Evolutionary conservation across 2,329 filamentous ascomycete genomes (phyloP).

Genomic region (Ramichloridium luteum): DNA sequence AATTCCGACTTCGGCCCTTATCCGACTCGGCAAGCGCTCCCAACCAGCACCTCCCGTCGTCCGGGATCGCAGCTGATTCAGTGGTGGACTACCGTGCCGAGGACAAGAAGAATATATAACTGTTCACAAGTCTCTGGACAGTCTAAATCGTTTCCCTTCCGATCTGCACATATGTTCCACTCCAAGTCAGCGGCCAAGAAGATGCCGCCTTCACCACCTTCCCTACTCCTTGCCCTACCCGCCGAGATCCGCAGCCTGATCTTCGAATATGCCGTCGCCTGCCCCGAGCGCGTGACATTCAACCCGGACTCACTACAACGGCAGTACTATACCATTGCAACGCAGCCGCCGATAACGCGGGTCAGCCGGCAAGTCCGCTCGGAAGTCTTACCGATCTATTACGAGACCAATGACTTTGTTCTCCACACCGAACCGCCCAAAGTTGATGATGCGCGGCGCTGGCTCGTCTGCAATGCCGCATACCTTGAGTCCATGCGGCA

Average conservation of each 20-base stretch:
- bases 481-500: conserved; percentile 12
- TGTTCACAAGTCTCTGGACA: too few species aligned
- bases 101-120: too few species aligned
- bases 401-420: conserved; percentile 20
- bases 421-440: conserved; percentile 21
- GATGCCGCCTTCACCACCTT: background rate
- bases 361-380: conserved; percentile 18
- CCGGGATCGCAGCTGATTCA: too few species aligned
- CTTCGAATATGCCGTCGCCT: conserved; percentile 16
- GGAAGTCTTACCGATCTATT: conserved; percentile 21
- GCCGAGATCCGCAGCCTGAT: conserved; percentile 18
- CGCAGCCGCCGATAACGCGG: conserved; percentile 18
- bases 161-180: too few species aligned
- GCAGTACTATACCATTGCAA: conserved; percentile 16
- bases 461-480: conserved; percentile 14
- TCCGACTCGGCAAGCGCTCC: too few species aligned
- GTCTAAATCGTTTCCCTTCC: too few species aligned
- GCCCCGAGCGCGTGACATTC: conserved; percentile 19
- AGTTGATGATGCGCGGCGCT: conserved; percentile 15
- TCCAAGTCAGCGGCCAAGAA: too few species aligned
- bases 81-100: too few species aligned
- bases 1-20: too few species aligned
- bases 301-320: conserved; percentile 19
- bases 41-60: too few species aligned
- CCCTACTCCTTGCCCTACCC: conserved; percentile 13